Evolutionary conservation across 2,329 filamentous ascomycete species (phyloP), one percentile per base, ranked within the genome.

Genomic region (Phialemoniopsis sp.): DNA sequence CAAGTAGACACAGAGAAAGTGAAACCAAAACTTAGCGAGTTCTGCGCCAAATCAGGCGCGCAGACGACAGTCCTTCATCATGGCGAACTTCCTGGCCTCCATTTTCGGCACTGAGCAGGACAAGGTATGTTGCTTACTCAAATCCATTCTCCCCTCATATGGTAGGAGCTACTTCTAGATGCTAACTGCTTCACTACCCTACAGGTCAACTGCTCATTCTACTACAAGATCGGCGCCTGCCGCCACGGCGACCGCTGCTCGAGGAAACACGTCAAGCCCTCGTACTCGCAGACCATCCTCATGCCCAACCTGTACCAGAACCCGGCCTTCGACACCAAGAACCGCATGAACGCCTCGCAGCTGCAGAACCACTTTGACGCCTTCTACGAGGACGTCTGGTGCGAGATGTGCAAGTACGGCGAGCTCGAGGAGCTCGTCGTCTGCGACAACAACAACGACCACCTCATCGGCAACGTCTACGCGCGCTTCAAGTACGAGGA

Each of bases 401-500:
- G 91, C 71, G 93, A 98, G 78, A 88, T 98, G 73, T 97, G 93
- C 84, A 89, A 95, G 69, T 98, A 94, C 64, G 93, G 93, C 52
- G 89, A 97, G 68, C 76, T 97, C 29, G 93, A 98, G 69, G 93
- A 98, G 70, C 80, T 98, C 12, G 93, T 98, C 12, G 91, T 98
- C 3, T 98, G 93, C 68, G 93, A 98, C 71, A 98, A 98, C 67
- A 97, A 97, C 68, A 98, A 98, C 68, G 93, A 98, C 62, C 91
- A 98, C 68, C 77, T 98, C 38, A 96, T 98, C 60, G 93, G 93
- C 58, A 98, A 98, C 67, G 93, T 98, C 57, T 98, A 98, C 72
- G 93, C 93, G 37, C 89, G 93, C 53, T 98, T 97, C 85, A 98
- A 98, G 70, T 98, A 97, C 77, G 93, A 98, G 76, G 93, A 98